A percentile compares a stretch with the other conserved stretches of the same genome.
Evolutionary conservation across 495 filamentous ascomycete genomes (phyloP).

Genomic region (Xylaria sp.): DNA sequence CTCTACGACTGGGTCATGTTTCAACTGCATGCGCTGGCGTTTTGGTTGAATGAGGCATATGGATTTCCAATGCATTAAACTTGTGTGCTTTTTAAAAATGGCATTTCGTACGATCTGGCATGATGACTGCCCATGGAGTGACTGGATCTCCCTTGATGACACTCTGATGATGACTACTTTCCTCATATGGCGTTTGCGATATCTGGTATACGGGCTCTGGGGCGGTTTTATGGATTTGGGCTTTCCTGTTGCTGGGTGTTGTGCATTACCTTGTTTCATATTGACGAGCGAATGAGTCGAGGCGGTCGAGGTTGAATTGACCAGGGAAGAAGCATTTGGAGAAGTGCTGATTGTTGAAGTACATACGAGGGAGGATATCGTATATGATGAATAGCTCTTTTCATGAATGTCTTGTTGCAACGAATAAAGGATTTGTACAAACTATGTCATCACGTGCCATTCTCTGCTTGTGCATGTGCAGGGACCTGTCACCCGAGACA

Average conservation of each 20-base stretch:
- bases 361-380: slow-evolving; percentile 30
- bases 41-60: slow-evolving; percentile 34
- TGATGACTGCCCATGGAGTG: not conserved
- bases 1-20: slow-evolving; percentile 38
- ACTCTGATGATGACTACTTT: slow-evolving; percentile 5
- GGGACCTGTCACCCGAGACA: no score
- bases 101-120: slow-evolving; percentile 12
- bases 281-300: not conserved
- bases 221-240: not conserved
- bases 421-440: slow-evolving; percentile 20
- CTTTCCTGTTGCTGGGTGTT: not conserved
- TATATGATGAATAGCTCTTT: slow-evolving; percentile 42
- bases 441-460: not conserved
- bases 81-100: slow-evolving; percentile 25
- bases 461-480: not conserved
- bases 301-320: not conserved
- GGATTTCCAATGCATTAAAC: slow-evolving; percentile 31
- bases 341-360: slow-evolving; percentile 8
- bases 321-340: not conserved
- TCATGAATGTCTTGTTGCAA: not conserved
- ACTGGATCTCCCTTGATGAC: slow-evolving; percentile 11
- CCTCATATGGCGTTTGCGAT: slow-evolving; percentile 14
- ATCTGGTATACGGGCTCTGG: not conserved
- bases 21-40: slow-evolving; percentile 42
- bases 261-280: slow-evolving; percentile 10